These are phyloP conservation scores for Salix brachista DNA, from an alignment of 345 rosid species.

Conservation along the genomic window DNA sequence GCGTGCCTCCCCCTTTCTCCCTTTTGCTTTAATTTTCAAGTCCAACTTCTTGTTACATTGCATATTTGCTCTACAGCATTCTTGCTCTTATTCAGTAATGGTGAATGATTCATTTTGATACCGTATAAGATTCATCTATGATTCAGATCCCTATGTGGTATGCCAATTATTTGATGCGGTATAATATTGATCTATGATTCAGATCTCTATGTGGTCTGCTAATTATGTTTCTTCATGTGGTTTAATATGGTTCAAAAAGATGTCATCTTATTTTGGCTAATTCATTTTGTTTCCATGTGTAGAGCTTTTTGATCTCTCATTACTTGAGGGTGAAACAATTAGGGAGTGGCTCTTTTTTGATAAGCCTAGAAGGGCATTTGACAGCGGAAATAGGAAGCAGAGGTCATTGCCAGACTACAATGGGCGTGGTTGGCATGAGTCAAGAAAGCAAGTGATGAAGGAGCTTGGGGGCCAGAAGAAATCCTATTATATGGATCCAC, in stretches of 20 bases:
- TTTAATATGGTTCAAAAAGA: not conserved
- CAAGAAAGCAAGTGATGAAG: constrained; percentile 75
- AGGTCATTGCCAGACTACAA: constrained; percentile 82
- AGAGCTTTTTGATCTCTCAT: constrained; percentile 67
- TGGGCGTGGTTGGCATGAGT: constrained; percentile 95
- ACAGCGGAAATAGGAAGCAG: constrained; percentile 86
- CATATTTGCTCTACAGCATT: not conserved
- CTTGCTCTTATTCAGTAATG: not conserved
- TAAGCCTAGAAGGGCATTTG: constrained; percentile 84
- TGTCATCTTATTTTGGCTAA: constrained; percentile 10
- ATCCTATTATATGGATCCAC: constrained; percentile 96
- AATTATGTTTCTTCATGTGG: not conserved
- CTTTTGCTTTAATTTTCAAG: not conserved
- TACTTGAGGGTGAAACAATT: constrained; percentile 62
- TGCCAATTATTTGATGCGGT: not conserved
- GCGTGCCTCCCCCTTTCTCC: not conserved
- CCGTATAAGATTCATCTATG: not conserved
- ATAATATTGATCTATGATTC: not conserved
- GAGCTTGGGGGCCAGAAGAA: constrained; percentile 75
- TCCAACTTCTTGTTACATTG: not conserved
- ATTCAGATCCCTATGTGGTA: not conserved
- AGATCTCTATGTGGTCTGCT: not conserved
- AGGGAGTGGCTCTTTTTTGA: constrained; percentile 93
- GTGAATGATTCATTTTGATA: not conserved
- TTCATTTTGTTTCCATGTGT: constrained; percentile 22